Evolutionary conservation across 129 eudicot genomes (phyloP), one percentile per base, ranked within the genome.

Genomic region (Cynara cardunculus): DNA sequence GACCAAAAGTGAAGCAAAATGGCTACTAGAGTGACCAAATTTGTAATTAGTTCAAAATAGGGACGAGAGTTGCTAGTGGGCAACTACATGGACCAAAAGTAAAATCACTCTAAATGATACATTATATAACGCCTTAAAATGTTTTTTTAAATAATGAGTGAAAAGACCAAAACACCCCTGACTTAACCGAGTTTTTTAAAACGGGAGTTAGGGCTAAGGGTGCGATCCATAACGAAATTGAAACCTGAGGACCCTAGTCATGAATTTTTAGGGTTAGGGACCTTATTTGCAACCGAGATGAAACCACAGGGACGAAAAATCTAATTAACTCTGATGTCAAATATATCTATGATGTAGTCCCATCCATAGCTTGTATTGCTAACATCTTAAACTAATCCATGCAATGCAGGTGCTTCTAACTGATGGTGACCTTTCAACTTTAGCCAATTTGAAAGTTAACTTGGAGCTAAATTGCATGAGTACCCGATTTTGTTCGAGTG

Each of bases 381-480:
- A 49, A 76, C 34, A 9, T 37, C 6, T 41, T 35, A 61, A 74
- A 71, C 78, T 31, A 18, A 19, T 65, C 34, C 13, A 34, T 81
- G 30, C 71, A 75, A 82, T 81, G 80, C 89, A 94, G 99, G 96
- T 92, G 81, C 83, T 89, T 78, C 82, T 94, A 78, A 94, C 86
- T 84, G 99, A 94, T 82, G 99, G 99, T 34, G 96, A 94, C 84
- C 78, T 92, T 25, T 92, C 96, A 76, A 94, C 90, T 82, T 83
- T 92, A 85, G 91, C 88, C 53, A 94, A 94, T 82, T 81, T 92
- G 88, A 94, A 86, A 85, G 79, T 82, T 16, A 94, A 94, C 75
- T 87, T 94, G 85, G 97, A 90, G 66, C 76, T 86, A 83, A 94
- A 94, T 80, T 80, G 81, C 28, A 78, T 78, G 73, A 81, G 76